Evolutionary conservation across 2,329 filamentous ascomycete genomes (phyloP), one percentile per base, ranked within the genome.

Genomic region (Fusarium coicis): DNA sequence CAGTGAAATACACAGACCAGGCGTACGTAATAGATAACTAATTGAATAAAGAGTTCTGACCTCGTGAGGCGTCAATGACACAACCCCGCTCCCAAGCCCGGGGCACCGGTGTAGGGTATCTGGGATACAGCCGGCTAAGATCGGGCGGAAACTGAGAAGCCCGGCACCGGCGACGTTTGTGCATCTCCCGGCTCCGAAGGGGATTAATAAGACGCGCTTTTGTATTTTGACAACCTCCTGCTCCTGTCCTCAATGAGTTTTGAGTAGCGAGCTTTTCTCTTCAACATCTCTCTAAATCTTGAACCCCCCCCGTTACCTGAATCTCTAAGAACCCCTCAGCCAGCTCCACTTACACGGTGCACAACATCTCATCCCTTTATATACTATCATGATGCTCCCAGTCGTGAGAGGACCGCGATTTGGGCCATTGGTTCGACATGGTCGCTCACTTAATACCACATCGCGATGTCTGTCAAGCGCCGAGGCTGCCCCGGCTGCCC

Each of bases 51-150:
- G 67, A 55, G 36, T 57, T 32, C 23, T 49, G 49, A 47, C 30
- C 47, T 55, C 46, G 63, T 67, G 63, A 62, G 63, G 52, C 43
- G 67, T 72, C 55, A 60, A 61, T 68, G 67, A 63, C 62, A 63
- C 53, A 43, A 65, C 71, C 71, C 71, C 71, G 71, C 71, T 39
- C 36, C 40, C 46, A 50, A 21, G 49, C 28, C 71, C 67, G 68
- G 50, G 32, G 47, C 47, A 16, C 52, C 71, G 71, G 68, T 74
- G 40, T 74, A 74, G 71, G 71, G 71, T 74, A 74, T 57, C 40
- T 63, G 61, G 75, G 76, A 70, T 77, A 77, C 52, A 65, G 67
- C 73, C 76, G 76, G 76, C 62, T 77, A 77, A 58, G 73, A 70
- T 59, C 73, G 76, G 76, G 39, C 73, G 74, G 74, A 39, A 53